Evolutionary conservation across 345 rosid genomes (phyloP).

Genomic region (Zanthoxylum bungeanum): DNA sequence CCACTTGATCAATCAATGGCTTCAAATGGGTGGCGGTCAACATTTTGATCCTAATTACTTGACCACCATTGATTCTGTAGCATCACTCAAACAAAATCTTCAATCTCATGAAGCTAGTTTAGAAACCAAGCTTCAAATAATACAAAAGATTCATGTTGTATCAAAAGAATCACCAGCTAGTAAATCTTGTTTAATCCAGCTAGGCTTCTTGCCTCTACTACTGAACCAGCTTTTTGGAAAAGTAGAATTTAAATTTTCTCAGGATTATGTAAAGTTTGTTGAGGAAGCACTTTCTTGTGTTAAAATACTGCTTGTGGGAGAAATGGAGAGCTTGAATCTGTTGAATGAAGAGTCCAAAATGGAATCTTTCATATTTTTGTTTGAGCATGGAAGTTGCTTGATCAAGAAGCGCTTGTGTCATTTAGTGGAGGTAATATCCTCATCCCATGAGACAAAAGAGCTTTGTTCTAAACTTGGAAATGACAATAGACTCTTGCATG

Average conservation of each 20-base stretch:
- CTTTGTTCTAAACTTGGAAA: slow-evolving; percentile 32
- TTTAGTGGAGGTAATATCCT: slow-evolving; percentile 40
- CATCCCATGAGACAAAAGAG: slow-evolving; percentile 37
- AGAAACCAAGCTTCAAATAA: slow-evolving; percentile 27
- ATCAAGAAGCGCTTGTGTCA: slow-evolving; percentile 40
- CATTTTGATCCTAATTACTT: slow-evolving; percentile 23
- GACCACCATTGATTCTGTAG: slow-evolving; percentile 19
- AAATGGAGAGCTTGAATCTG: slow-evolving; percentile 28
- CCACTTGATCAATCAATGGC: slow-evolving; percentile 52
- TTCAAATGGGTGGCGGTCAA: slow-evolving; percentile 20
- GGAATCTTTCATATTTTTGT: slow-evolving; percentile 29
- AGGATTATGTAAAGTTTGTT: slow-evolving; percentile 25
- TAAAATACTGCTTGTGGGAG: slow-evolving; percentile 30
- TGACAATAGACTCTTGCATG: slow-evolving; percentile 14
- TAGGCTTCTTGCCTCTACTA: slow-evolving; percentile 45
- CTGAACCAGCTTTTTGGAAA: slow-evolving; percentile 34
- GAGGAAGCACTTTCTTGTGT: slow-evolving; percentile 39
- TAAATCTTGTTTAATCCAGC: slow-evolving; percentile 29
- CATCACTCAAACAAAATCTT: slow-evolving; percentile 35
- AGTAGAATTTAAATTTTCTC: slow-evolving; percentile 21
- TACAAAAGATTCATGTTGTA: slow-evolving; percentile 25
- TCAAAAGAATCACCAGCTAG: slow-evolving; percentile 26
- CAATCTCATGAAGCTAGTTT: slow-evolving; percentile 29
- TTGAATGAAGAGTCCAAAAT: slow-evolving; percentile 38
- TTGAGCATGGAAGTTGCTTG: slow-evolving; percentile 30